Evolutionary conservation across 306 rosid genomes (phyloP), one percentile per base, ranked within the genome.

Genomic region (Biancaea sappan): DNA sequence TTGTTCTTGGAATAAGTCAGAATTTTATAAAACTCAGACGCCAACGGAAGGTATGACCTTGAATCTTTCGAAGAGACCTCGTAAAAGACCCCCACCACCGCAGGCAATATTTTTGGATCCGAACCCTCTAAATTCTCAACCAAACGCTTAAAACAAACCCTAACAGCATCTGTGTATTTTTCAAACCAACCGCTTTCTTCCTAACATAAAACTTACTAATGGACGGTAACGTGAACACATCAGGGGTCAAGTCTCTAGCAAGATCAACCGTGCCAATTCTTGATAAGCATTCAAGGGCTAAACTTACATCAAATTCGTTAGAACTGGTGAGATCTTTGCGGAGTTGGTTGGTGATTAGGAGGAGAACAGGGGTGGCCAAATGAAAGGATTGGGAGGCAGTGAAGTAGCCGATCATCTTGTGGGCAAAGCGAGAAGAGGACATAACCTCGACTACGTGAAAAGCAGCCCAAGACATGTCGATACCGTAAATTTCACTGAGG

Each of bases 361-460:
- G 92, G 19, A 93, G 89, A 6, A 93, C 96, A 0, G 96, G 71
- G 2, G 98, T 93, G 47, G 60, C 37, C 16, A 86, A 92, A 25
- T 62, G 2, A 78, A 89, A 91, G 15, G 98, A 93, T 47, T 75
- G 84, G 1, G 90, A 75, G 1, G 97, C 97, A 6, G 93, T 85
- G 19, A 72, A 80, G 79, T 93, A 93, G 13, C 96, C 98, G 66
- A 89, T 81, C 69, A 77, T 80, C 88, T 93, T 93, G 82, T 91
- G 93, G 14, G 81, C 63, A 74, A 91, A 90, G 22, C 86, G 83
- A 0, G 93, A 69, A 35, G 92, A 84, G 10, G 98, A 93, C 88
- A 93, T 87, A 63, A 91, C 90, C 85, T 93, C 98, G 6, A 93
- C 97, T 66, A 89, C 93, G 74, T 87, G 96, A 73, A 91, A 91